Percentiles rank a stretch among this genome's conserved stretches.
Conservation (phyloP, 2,329 filamentous ascomycete species). For the Venturia effusa region DNA sequence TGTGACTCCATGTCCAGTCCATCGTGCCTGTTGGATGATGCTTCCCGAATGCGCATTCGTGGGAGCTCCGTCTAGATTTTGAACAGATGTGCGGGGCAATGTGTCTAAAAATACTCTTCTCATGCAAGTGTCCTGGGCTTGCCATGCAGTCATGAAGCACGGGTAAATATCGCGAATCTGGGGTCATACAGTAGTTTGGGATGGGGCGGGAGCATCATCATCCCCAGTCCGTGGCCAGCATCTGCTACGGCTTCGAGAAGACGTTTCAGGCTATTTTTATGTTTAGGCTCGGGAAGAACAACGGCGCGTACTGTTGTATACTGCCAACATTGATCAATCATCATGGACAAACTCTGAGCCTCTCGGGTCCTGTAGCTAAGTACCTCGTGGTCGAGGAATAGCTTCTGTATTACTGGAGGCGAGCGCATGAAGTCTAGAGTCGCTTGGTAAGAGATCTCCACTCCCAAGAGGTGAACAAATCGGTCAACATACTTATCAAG, state of each 20-base stretch:
- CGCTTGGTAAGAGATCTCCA: not conserved
- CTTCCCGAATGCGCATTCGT: not conserved
- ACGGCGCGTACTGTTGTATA: not conserved
- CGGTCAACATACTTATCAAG: not conserved
- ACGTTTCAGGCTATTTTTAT: slow-evolving; percentile 3
- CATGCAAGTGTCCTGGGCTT: not conserved
- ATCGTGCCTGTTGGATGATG: not conserved
- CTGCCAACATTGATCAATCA: not conserved
- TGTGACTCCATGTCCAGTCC: not conserved
- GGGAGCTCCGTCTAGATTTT: not conserved
- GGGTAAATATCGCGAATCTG: not conserved
- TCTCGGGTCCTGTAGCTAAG: not conserved
- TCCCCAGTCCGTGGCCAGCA: not conserved
- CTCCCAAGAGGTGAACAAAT: not conserved
- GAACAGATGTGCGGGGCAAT: not conserved
- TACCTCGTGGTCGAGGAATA: not conserved
- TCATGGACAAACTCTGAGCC: not conserved
- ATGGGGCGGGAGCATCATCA: not conserved
- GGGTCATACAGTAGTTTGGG: not conserved
- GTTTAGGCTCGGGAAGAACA: not conserved
- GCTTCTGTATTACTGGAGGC: not conserved
- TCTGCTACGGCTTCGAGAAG: not conserved
- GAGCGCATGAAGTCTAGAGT: not conserved
- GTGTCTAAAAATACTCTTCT: not conserved
- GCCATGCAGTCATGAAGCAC: not conserved